Evolutionary conservation across 2,329 filamentous ascomycete species (phyloP).

Genomic region (Arthrobotrys sinensis): DNA sequence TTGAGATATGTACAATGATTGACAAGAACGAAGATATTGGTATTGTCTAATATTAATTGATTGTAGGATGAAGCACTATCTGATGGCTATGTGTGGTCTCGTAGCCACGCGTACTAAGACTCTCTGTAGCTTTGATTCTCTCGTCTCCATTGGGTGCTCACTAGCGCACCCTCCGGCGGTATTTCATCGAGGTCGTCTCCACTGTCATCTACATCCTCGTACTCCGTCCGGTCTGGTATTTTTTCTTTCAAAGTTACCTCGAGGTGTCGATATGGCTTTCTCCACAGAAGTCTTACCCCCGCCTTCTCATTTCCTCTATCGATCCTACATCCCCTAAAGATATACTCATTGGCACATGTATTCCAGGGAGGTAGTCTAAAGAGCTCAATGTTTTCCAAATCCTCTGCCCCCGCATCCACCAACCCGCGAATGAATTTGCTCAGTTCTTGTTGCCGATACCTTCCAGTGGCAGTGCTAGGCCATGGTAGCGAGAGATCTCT

Average conservation of each 20-base stretch:
- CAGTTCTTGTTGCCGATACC: background rate
- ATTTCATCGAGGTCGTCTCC: background rate
- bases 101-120: too few relatives aligned
- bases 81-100: too few relatives aligned
- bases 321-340: background rate
- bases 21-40: too few relatives aligned
- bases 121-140: too few relatives aligned
- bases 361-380: background rate
- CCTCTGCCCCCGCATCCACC: background rate
- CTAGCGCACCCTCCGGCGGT: background rate
- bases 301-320: background rate
- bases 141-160: background rate
- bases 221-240: background rate
- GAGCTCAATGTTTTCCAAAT: background rate
- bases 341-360: background rate
- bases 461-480: background rate
- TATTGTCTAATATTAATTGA: too few relatives aligned
- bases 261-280: background rate
- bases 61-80: too few relatives aligned
- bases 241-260: background rate
- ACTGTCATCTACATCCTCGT: background rate
- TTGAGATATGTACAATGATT: too few relatives aligned
- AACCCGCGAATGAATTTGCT: background rate
- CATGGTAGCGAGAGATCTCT: background rate
- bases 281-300: background rate